phyloP scores from a whole-genome alignment of 345 rosid species.

The Mangifera indica region DNA sequence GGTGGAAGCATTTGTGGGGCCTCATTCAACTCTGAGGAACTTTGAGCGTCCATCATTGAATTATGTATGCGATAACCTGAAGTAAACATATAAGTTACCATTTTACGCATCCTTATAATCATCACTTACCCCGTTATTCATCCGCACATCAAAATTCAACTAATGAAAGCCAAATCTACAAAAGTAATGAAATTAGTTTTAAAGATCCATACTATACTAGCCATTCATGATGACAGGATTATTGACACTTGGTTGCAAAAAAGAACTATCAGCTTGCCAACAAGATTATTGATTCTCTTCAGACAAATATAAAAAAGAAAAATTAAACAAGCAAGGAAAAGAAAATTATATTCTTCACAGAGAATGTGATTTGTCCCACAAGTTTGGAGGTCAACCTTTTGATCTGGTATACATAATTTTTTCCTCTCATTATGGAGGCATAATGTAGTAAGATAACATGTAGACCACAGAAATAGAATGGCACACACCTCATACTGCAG shows the following conservation, averaged over 20 bases:
- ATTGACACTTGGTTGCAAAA: neutral
- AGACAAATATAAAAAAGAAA: neutral
- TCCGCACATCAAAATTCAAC: neutral
- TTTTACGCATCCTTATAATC: neutral
- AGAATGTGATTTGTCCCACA: neutral
- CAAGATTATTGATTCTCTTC: neutral
- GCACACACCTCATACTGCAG: slow-evolving; percentile 6
- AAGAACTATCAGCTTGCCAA: neutral
- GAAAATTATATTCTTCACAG: no score
- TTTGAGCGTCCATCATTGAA: slow-evolving; percentile 34
- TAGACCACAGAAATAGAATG: neutral
- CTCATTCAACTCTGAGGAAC: slow-evolving; percentile 30
- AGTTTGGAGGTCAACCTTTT: neutral
- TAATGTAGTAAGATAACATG: neutral
- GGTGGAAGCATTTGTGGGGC: slow-evolving; percentile 50
- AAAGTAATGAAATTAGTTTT: neutral
- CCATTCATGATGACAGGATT: neutral
- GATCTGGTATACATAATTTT: neutral
- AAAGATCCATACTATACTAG: neutral
- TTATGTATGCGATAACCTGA: slow-evolving; percentile 25
- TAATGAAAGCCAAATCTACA: neutral
- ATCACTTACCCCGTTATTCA: neutral
- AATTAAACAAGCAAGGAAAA: no score
- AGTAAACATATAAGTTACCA: slow-evolving; percentile 11
- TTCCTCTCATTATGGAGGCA: slow-evolving; percentile 3